Percentiles rank a stretch among this genome's conserved stretches.
These are phyloP conservation scores for Colletotrichum higginsianum DNA, from an alignment of 2,329 filamentous ascomycete species.

Conservation along the genomic window DNA sequence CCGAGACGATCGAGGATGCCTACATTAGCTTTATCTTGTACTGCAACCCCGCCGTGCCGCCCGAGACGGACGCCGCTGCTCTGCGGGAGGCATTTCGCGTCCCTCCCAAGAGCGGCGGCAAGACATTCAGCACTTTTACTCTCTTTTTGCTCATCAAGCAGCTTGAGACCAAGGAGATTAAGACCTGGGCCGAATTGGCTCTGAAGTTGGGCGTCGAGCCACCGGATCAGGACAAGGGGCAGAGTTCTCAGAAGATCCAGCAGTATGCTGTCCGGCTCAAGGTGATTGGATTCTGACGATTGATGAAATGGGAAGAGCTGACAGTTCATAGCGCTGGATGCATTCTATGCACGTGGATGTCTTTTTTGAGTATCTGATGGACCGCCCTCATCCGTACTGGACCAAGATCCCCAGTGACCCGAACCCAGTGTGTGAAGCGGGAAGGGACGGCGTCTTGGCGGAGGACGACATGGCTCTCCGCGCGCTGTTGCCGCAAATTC, in stretches of 20 bases:
- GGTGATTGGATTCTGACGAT: constrained; percentile 60
- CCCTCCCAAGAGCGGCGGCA: constrained; percentile 89
- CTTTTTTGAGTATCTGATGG: constrained; percentile 91
- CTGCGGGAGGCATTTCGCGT: constrained; percentile 83
- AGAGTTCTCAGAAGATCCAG: constrained; percentile 93
- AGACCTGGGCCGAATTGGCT: constrained; percentile 92
- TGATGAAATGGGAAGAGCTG: constrained; percentile 17
- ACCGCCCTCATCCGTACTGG: constrained; percentile 85
- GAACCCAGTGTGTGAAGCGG: constrained; percentile 73
- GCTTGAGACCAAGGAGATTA: constrained; percentile 86
- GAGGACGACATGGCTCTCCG: constrained; percentile 92
- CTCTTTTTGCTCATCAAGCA: constrained; percentile 85
- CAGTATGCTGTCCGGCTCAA: constrained; percentile 95
- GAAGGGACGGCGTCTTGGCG: constrained; percentile 84
- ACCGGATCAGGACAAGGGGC: constrained; percentile 84
- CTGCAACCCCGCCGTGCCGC: constrained; percentile 86
- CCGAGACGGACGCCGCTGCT: constrained; percentile 77
- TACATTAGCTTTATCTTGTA: constrained; percentile 90
- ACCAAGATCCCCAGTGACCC: constrained; percentile 78
- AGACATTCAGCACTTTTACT: constrained; percentile 83
- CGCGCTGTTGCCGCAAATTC: constrained; percentile 84
- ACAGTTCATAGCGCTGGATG: constrained; percentile 84
- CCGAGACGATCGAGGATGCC: constrained; percentile 82
- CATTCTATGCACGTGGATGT: constrained; percentile 95
- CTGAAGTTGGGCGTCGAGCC: constrained; percentile 90